These are phyloP conservation scores for Sporobolomyces pararoseus DNA, from an alignment of 768 basidiomycete species.

Conservation along the genomic window DNA sequence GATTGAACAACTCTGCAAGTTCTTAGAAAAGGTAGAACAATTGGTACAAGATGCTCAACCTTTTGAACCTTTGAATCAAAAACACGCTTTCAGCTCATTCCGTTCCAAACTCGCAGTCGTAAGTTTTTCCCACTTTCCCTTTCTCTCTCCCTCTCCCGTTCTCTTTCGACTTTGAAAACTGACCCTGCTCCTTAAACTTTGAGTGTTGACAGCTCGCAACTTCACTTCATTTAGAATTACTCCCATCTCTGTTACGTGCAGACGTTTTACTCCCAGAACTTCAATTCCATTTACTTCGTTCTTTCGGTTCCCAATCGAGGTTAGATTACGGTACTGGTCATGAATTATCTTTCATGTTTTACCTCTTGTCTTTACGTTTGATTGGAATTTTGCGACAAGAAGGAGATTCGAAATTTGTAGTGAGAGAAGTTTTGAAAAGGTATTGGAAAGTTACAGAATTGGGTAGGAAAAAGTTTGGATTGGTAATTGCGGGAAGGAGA, in stretches of 20 bases:
- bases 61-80: background rate
- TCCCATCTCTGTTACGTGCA: slow-evolving; percentile 53
- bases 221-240: slow-evolving; percentile 55
- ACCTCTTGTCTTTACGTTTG: slow-evolving; percentile 48
- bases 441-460: slow-evolving; percentile 77
- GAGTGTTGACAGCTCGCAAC: background rate
- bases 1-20: background rate
- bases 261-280: slow-evolving; percentile 60
- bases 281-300: slow-evolving; percentile 70
- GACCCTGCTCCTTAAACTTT: too few relatives aligned
- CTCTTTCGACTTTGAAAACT: too few relatives aligned
- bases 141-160: background rate
- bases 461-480: slow-evolving; percentile 78
- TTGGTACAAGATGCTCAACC: background rate
- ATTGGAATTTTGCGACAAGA: slow-evolving; percentile 59
- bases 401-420: slow-evolving; percentile 62
- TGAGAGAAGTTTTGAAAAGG: slow-evolving; percentile 64
- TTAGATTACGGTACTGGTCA: slow-evolving; percentile 98
- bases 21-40: background rate
- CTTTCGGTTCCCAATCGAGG: slow-evolving; percentile 84
- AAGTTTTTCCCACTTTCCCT: too few relatives aligned
- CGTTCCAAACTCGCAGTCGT: background rate
- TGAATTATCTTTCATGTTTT: slow-evolving; percentile 61
- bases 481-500: slow-evolving; percentile 95
- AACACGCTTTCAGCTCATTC: too few relatives aligned